Conservation (phyloP, 768 basidiomycete genomes). For the Tricholoma saponaceum region DNA sequence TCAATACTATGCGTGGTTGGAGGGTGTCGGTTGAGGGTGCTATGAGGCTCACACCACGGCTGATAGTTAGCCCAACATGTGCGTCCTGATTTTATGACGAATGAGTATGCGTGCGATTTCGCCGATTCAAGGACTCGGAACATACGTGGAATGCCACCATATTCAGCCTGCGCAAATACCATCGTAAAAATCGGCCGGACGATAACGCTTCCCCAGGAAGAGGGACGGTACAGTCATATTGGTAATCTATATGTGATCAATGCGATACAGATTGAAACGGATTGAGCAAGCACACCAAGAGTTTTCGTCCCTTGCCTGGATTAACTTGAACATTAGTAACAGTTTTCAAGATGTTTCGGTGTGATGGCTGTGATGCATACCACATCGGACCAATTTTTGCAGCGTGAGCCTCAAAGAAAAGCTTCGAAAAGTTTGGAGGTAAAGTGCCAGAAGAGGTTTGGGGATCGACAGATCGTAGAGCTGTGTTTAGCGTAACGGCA, state of each 20-base stretch:
- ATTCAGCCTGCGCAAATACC: neutral
- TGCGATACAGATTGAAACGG: neutral
- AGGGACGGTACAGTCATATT: neutral
- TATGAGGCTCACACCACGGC: neutral
- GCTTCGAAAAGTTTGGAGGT: neutral
- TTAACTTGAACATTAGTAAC: neutral
- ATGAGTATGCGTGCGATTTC: too few species aligned
- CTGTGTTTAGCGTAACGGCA: neutral
- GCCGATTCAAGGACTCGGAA: too few species aligned
- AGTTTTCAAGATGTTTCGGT: neutral
- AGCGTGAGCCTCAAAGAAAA: neutral
- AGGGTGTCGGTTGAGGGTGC: neutral
- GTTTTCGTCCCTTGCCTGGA: neutral
- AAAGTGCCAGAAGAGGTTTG: neutral
- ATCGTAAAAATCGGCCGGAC: neutral
- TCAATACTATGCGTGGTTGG: neutral
- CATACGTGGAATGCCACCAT: neutral
- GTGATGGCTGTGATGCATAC: neutral
- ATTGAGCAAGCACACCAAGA: neutral
- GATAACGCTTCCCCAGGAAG: neutral
- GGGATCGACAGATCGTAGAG: neutral
- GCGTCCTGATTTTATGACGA: too few species aligned
- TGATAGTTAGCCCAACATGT: neutral
- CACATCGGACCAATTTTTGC: neutral
- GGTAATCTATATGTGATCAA: neutral